Conservation (phyloP, 192 early-diverging fungal genomes). For the Backusella tuberculispora region DNA sequence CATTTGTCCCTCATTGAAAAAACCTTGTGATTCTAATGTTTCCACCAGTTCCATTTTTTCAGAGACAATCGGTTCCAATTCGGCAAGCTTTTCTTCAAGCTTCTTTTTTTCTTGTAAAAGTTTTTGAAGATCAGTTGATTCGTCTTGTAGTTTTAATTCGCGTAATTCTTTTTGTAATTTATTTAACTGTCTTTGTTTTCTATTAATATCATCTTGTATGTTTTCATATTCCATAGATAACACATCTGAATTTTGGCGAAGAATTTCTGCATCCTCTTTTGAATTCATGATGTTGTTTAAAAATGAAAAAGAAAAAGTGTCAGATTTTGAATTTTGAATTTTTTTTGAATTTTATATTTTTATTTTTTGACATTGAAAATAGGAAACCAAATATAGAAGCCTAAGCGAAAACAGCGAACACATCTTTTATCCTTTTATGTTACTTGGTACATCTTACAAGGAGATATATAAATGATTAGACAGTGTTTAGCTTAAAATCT, state of each 20-base stretch:
- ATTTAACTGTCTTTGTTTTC: neutral
- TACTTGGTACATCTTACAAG: no score
- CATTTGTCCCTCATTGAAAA: neutral
- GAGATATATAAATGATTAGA: no score
- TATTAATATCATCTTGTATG: neutral
- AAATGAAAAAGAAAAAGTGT: neutral
- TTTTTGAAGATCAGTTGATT: neutral
- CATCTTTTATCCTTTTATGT: no score
- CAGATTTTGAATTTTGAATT: neutral
- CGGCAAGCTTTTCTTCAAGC: neutral
- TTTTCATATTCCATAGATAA: neutral
- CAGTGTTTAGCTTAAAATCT: no score
- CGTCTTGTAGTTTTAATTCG: neutral
- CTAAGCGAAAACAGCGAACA: no score
- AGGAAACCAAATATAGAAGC: neutral
- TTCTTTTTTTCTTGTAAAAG: neutral
- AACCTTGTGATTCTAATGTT: neutral
- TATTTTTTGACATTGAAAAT: neutral
- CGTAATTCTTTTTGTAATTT: neutral
- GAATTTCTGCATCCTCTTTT: neutral
- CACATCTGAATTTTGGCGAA: neutral
- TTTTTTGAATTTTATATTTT: neutral
- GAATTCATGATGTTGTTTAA: neutral
- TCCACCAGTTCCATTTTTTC: neutral
- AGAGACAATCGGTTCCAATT: neutral